These are phyloP conservation scores for Zymoseptoria brevis DNA, from an alignment of 2,329 filamentous ascomycete species.

Conservation along the genomic window DNA sequence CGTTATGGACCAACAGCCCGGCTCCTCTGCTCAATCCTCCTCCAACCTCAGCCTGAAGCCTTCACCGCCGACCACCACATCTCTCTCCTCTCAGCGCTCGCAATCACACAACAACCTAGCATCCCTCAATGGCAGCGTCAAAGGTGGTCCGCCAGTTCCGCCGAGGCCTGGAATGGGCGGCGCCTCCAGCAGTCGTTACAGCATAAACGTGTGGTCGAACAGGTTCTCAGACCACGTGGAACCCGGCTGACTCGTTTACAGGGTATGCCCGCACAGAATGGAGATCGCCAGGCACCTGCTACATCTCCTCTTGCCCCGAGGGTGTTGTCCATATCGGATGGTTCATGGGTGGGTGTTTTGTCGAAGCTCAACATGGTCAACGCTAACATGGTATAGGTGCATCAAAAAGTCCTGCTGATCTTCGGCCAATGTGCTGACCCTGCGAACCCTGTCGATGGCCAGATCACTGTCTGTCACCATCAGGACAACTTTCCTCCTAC, in stretches of 20 bases:
- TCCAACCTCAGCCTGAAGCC: constrained; percentile 54
- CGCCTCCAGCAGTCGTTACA: constrained; percentile 47
- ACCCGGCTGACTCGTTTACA: constrained; percentile 1
- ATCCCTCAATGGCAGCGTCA: constrained; percentile 41
- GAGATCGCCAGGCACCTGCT: constrained; percentile 21
- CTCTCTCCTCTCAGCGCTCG: constrained; percentile 53
- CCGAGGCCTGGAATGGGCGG: constrained; percentile 24
- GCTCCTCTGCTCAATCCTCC: constrained; percentile 52
- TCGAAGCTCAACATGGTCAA: not conserved
- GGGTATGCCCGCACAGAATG: constrained; percentile 18
- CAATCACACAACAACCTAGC: constrained; percentile 48
- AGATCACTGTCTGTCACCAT: constrained; percentile 67
- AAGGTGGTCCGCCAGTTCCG: constrained; percentile 31
- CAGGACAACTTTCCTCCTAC: constrained; percentile 79
- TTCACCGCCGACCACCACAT: constrained; percentile 66
- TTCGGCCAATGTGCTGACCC: constrained; percentile 74
- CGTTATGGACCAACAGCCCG: constrained; percentile 3
- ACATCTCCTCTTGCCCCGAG: constrained; percentile 74
- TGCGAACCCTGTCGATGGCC: constrained; percentile 66
- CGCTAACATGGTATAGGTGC: constrained; percentile 52
- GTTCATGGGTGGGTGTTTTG: constrained; percentile 62
- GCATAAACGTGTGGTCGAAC: constrained; percentile 37
- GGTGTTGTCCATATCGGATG: constrained; percentile 70
- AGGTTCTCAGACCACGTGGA: not conserved
- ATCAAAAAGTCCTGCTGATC: constrained; percentile 81